Evolutionary conservation across 495 filamentous ascomycete species (phyloP), one percentile per base, ranked within the genome.

Genomic region (Aspergillus saccharolyticus): DNA sequence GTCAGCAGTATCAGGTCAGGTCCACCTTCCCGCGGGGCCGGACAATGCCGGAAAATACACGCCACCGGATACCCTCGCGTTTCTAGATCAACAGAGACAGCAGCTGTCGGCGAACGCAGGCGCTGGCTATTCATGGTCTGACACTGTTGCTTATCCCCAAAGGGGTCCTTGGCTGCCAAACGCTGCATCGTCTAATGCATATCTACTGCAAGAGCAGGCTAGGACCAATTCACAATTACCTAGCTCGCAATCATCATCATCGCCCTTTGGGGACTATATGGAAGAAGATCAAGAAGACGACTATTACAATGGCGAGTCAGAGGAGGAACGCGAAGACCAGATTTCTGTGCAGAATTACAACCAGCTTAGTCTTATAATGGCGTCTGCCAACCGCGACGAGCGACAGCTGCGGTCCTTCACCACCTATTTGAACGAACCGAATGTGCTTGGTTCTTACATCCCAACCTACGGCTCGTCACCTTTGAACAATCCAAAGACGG

Each of bases 401-500:
- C 48, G 71, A 17, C 71, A 74, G 49, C 68, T 82, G 24, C 76
- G 87, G 44, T 81, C 83, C 2, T 87, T 88, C 62, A 85, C 80
- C 17, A 81, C 80, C 5, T 85, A 88, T 64, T 63, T 90, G 46
- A 83, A 88, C 51, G 80, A 85, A 49, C 76, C 79, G 1, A 87
- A 89, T 54, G 77, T 92, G n/a, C 80, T 98, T 10, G 83, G 88
- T 12, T 82, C 81, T 1, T 97, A 98, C 61, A 78, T 78, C 16
- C 88, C 91, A 4, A 85, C 88, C 4, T 80, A 85, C 21, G 76
- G 81, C 18, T 90, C 86, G 3, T 91, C 89, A 33, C 94, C 92
- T 5, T 72, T 97, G 21, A 89, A 85, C 63, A 91, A 97, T 65
- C 80, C 83, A 2, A 85, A 86, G 55, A 95, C 90, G 1, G 91